Conservation (phyloP, 2,329 filamentous ascomycete genomes). For the Pseudogymnoascus sp. region DNA sequence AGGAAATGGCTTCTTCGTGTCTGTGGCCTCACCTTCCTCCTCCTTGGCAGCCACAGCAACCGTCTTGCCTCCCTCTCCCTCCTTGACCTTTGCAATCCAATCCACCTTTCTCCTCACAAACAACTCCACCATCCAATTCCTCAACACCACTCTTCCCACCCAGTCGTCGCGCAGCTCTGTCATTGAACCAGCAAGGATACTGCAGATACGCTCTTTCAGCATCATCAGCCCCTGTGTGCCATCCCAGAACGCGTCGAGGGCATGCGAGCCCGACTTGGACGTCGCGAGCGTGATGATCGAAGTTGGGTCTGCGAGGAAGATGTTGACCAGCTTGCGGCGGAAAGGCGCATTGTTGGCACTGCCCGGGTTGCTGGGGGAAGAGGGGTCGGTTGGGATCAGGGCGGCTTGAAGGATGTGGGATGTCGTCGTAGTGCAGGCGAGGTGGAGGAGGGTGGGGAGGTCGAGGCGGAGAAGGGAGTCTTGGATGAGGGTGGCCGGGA, state of each 20-base stretch:
- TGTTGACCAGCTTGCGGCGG: conserved; percentile 53
- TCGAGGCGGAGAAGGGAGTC: conserved; percentile 57
- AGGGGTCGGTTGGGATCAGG: conserved; percentile 45
- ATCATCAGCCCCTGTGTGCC: conserved; percentile 57
- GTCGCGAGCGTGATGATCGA: conserved; percentile 33
- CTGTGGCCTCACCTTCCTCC: neutral
- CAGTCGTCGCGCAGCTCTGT: conserved; percentile 53
- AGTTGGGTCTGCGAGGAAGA: conserved; percentile 35
- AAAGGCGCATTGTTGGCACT: conserved; percentile 47
- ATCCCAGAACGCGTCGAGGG: conserved; percentile 58
- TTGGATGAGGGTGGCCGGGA: conserved; percentile 63
- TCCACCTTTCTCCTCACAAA: conserved; percentile 55
- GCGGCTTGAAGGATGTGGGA: conserved; percentile 59
- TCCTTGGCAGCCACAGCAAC: neutral
- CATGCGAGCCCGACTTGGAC: conserved; percentile 55
- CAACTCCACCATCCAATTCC: conserved; percentile 66
- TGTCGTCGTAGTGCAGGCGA: conserved; percentile 46
- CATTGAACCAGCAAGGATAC: conserved; percentile 53
- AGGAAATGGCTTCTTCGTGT: neutral
- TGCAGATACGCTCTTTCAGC: conserved; percentile 58
- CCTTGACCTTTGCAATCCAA: conserved; percentile 56
- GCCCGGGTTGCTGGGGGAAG: conserved; percentile 26
- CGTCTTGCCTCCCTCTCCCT: conserved; percentile 27
- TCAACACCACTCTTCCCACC: conserved; percentile 60
- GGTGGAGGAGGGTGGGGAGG: conserved; percentile 46